Base-by-base conservation (phyloP, 169 alveolate species). In the Plasmodium berghei region DNA sequence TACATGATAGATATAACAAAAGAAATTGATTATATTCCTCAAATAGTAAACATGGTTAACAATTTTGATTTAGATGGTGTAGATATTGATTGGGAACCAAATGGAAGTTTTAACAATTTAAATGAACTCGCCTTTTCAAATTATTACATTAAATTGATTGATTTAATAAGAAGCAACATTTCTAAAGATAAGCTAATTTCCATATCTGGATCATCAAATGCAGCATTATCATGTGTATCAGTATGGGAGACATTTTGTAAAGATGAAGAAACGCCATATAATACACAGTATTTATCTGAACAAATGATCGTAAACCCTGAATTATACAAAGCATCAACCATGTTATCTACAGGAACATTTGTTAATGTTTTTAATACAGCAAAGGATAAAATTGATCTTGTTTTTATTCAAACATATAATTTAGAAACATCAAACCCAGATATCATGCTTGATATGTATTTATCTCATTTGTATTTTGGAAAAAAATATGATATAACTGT, bases 1-100 rank as follows among this genome's bases (percentile, higher is more conserved):
- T 73, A 73, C 28, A 73, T 73, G 87, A 34, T 73, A 73, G 87
- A 73, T 16, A 73, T 73, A 40, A 59, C 59, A 73, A 73, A 73
- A 42, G 72, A 73, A n/a, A 73, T 73, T 73, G 87, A 73, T 12
- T 73, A 73, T 58, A 42, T 73, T 12, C 64, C 56, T 5, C 59
- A 58, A 24, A 73, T 56, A 73, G 70, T 58, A 28, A 73, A 73
- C 72, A 55, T 73, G 16, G 72, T 73, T 14, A 73, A 42, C 34
- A 71, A 73, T 34, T 73, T 73, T 58, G 87, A 73, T 58, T 73
- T 73, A 42, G 87, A 73, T 58, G 87, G 87, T 73, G 87, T 73
- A 55, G 87, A 73, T 56, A 73, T 73, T 73, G 87, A 73, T n/a
- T 73, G 87, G 87, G 87, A 73, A 73, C 87, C 87, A 58, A 70